Evolutionary conservation across 1,139 yeast species (phyloP), one percentile per base, ranked within the genome.

Genomic region (Dujonia santamariae): DNA sequence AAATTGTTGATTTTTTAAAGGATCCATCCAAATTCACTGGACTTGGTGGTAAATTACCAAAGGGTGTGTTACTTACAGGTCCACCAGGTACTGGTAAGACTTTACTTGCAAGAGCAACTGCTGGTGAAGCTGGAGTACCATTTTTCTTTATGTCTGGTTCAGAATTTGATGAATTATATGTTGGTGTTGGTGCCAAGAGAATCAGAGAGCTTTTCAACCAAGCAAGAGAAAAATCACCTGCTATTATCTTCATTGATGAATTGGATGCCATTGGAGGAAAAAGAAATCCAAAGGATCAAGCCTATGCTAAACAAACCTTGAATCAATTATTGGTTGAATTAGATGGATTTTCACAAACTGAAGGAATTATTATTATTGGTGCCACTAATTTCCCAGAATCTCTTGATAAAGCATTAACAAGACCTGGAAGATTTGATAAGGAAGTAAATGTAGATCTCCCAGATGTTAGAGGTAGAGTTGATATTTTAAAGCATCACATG

Each of bases 31-130:
- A 86, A 58, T 94, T 88, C 62, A 94, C 97, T 30, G 95, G 96
- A 1, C 72, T 94, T 35, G 99, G 99, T 44, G 99, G 98, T 36
- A 88, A 88, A 59, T 71, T 94, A 48, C 98, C 98, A 38, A 92
- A 90, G 59, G 99, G 99, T 68, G 95, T 94, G 4, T 66, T 94
- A 39, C 70, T 94, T 44, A 92, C 98, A 6, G 99, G 99, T 30
- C 99, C 99, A 26, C 99, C 99, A 26, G 99, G 99, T 63, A 94
- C 99, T 5, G 99, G 99, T 76, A 94, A 94, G 60, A 94, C 99
- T 1, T 68, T 94, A 44, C 74, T 94, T 43, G 98, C 98, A 1
- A 78, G 98, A 49, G 98, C 99, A 14, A 95, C 97, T 26, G 99
- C 99, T 8, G 98, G 98, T 41, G 98, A 94, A 61, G 98, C 99